Evolutionary conservation across 176 grass and related monocot species (phyloP).

Genomic region (Oryza meyeriana): DNA sequence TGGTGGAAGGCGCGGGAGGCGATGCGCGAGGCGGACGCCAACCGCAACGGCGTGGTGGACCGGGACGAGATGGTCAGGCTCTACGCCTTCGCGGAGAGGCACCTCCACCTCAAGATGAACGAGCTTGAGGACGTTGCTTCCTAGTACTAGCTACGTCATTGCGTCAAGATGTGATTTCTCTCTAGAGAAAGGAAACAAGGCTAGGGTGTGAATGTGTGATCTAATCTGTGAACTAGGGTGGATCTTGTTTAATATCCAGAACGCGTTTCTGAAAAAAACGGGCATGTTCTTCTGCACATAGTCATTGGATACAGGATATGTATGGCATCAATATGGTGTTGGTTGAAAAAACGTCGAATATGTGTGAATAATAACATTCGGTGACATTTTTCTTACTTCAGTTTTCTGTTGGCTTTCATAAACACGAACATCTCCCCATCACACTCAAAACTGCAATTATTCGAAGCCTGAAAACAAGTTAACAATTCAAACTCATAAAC

Average conservation of each 20-base stretch:
- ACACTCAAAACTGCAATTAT: no score
- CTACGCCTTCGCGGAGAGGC: conserved; percentile 56
- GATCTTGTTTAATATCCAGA: not conserved
- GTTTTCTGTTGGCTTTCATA: not conserved
- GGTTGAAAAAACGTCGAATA: not conserved
- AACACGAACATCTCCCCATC: not conserved
- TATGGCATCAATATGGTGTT: not conserved
- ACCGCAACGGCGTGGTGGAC: conserved; percentile 58
- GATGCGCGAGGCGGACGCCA: conserved; percentile 49
- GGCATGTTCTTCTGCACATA: not conserved
- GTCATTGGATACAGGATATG: not conserved
- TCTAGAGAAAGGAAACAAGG: no score
- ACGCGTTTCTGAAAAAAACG: no score
- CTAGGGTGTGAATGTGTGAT: not conserved
- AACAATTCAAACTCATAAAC: not conserved
- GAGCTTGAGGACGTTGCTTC: conserved; percentile 28
- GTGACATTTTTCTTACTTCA: not conserved
- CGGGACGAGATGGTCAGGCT: conserved; percentile 49
- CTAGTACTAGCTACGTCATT: not conserved
- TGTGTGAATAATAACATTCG: not conserved
- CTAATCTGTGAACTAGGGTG: not conserved
- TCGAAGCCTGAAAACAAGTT: no score
- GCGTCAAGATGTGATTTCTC: not conserved
- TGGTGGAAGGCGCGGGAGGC: conserved; percentile 73
- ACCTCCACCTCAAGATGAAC: conserved; percentile 63